These are phyloP conservation scores for Paramecium biaurelia DNA, from an alignment of 73 alveolate genomes.

Conservation along the genomic window DNA sequence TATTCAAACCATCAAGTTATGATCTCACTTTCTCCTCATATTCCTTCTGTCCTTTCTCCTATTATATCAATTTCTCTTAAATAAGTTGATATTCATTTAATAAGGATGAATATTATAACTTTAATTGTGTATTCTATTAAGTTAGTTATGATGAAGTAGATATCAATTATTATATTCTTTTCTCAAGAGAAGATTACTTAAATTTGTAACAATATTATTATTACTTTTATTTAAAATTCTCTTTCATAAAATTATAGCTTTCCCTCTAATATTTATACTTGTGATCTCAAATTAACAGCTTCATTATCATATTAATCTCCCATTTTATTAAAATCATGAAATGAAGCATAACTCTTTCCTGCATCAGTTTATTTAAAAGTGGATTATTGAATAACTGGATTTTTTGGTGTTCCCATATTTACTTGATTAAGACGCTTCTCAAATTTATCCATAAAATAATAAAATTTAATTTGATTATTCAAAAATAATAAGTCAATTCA, in stretches of 20 bases:
- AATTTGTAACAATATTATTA: not conserved
- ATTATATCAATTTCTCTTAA: not conserved
- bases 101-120: not conserved
- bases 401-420: constrained; percentile 20
- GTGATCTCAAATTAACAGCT: constrained; percentile 9
- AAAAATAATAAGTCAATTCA: too few species aligned
- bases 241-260: constrained; percentile 15
- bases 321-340: not conserved
- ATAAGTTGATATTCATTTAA: not conserved
- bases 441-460: not conserved
- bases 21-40: constrained; percentile 21
- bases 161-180: not conserved
- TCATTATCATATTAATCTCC: constrained; percentile 34
- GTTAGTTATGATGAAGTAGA: constrained; percentile 29
- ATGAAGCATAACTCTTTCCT: not conserved
- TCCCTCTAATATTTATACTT: constrained; percentile 33
- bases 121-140: not conserved
- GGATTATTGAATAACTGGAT: not conserved
- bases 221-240: constrained; percentile 42
- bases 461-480: not conserved
- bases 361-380: not conserved
- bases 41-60: not conserved
- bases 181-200: constrained; percentile 28
- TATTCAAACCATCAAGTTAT: not conserved
- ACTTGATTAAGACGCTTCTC: not conserved